Evolutionary conservation across 2,329 filamentous ascomycete genomes (phyloP).

Genomic region (Phoma herbarum): DNA sequence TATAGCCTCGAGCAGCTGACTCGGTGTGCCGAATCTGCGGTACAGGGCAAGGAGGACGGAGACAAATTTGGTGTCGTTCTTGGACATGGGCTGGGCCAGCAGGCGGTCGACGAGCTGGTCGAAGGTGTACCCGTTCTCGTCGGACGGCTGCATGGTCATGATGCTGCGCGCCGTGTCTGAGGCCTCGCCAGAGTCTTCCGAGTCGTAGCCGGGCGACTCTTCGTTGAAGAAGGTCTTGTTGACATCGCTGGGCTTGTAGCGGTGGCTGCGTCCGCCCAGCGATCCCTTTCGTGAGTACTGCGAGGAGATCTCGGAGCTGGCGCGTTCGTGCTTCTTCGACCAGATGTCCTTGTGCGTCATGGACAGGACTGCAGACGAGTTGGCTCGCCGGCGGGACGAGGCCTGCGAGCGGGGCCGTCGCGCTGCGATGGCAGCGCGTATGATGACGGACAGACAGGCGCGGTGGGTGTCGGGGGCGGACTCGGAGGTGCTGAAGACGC

Average conservation of each 20-base stretch:
- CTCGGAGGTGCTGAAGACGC: constrained; percentile 76
- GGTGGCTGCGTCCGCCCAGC: constrained; percentile 44
- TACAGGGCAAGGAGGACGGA: constrained; percentile 92
- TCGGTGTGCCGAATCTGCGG: constrained; percentile 88
- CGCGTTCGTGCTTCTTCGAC: constrained; percentile 55
- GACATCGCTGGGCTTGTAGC: constrained; percentile 55
- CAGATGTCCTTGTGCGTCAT: constrained; percentile 52
- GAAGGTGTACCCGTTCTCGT: constrained; percentile 67
- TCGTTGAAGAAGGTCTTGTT: constrained; percentile 71
- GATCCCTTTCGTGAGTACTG: constrained; percentile 40
- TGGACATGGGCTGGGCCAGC: constrained; percentile 80
- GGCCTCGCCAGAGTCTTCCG: constrained; percentile 71
- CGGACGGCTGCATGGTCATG: constrained; percentile 53
- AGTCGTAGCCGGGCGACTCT: constrained; percentile 74
- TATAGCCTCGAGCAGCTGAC: constrained; percentile 78
- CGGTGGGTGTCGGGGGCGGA: constrained; percentile 76
- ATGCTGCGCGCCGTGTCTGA: constrained; percentile 64
- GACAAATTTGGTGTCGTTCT: constrained; percentile 86
- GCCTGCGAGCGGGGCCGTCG: constrained; percentile 61
- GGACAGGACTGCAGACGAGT: constrained; percentile 55
- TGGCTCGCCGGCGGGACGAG: constrained; percentile 54
- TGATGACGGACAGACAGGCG: constrained; percentile 77
- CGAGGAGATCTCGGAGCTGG: constrained; percentile 57
- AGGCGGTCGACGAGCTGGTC: constrained; percentile 79
- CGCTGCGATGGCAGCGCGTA: constrained; percentile 73